Conservation (phyloP, 108 stramenopile species). For the Nannochloropsis granulata region DNA sequence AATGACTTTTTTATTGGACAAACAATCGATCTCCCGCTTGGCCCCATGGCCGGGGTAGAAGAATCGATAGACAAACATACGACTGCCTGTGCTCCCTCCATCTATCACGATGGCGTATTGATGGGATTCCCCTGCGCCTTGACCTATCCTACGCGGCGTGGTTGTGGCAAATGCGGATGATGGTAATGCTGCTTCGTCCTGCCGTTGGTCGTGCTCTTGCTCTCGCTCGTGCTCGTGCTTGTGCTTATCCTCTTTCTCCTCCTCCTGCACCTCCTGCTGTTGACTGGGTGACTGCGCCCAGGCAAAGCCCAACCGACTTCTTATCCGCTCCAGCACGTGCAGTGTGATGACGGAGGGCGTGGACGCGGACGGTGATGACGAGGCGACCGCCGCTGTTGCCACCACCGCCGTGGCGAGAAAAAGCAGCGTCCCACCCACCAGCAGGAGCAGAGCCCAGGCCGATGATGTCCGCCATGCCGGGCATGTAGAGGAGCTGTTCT, state of each 20-base stretch:
- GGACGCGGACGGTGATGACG: not conserved
- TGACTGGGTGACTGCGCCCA: not conserved
- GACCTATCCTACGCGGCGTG: not conserved
- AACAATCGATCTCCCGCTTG: slow-evolving; percentile 7
- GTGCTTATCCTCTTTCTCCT: too few relatives aligned
- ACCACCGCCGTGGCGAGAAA: not conserved
- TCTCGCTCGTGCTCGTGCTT: too few relatives aligned
- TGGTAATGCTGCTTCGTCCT: too few relatives aligned
- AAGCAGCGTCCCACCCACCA: not conserved
- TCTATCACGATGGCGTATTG: slow-evolving; percentile 16
- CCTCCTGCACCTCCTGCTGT: not conserved
- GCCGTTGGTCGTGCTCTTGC: too few relatives aligned
- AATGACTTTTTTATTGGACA: slow-evolving; percentile 13
- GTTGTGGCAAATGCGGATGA: too few relatives aligned
- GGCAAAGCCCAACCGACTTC: not conserved
- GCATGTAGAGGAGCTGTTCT: too few relatives aligned
- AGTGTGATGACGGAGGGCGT: not conserved
- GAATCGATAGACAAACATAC: slow-evolving; percentile 20
- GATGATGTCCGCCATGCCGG: not conserved
- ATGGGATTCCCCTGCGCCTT: not conserved
- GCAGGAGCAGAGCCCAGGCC: not conserved
- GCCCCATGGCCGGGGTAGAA: not conserved
- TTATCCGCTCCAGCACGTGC: not conserved
- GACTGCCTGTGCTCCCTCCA: slow-evolving; percentile 26
- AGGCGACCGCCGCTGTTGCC: not conserved